phyloP scores from a whole-genome alignment of 2,329 filamentous ascomycete genomes.

The Ceratocystis diversiconidia region DNA sequence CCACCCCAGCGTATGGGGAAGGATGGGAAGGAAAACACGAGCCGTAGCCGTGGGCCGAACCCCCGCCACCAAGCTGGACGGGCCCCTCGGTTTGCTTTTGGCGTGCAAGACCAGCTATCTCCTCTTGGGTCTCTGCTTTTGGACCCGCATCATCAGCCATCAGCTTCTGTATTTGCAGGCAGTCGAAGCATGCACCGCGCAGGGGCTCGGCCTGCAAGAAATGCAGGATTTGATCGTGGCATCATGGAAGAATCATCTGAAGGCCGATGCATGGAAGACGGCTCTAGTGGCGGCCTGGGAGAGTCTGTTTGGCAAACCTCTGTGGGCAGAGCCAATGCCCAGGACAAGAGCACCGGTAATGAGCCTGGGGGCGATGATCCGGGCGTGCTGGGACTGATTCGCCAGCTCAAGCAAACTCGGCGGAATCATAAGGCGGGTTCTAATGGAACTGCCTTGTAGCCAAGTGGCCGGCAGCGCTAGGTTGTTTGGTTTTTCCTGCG shows the following conservation, averaged over 20 bases:
- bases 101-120: conserved; percentile 52
- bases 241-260: conserved; percentile 9
- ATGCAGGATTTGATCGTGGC: neutral
- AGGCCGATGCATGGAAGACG: conserved; percentile 27
- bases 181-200: conserved; percentile 34
- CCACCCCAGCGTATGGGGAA: neutral
- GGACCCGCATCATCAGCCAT: conserved; percentile 62
- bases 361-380: conserved; percentile 31
- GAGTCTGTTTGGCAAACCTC: conserved; percentile 48
- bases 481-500: neutral
- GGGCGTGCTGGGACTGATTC: conserved; percentile 43
- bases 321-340: conserved; percentile 32
- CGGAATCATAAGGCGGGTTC: conserved; percentile 34
- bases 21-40: conserved; percentile 2
- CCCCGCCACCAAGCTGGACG: conserved; percentile 5
- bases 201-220: conserved; percentile 25
- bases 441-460: conserved; percentile 24
- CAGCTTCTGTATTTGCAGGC: conserved; percentile 30
- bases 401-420: conserved; percentile 44
- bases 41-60: neutral
- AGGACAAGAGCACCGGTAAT: neutral
- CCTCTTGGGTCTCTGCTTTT: conserved; percentile 61
- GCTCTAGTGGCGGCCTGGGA: conserved; percentile 41
- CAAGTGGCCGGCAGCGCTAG: neutral
- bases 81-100: conserved; percentile 6